A percentile compares a stretch with the other conserved stretches of the same genome.
These are phyloP conservation scores for Kluyveromyces aestuarii DNA, from an alignment of 805 yeast species.

Conservation along the genomic window DNA sequence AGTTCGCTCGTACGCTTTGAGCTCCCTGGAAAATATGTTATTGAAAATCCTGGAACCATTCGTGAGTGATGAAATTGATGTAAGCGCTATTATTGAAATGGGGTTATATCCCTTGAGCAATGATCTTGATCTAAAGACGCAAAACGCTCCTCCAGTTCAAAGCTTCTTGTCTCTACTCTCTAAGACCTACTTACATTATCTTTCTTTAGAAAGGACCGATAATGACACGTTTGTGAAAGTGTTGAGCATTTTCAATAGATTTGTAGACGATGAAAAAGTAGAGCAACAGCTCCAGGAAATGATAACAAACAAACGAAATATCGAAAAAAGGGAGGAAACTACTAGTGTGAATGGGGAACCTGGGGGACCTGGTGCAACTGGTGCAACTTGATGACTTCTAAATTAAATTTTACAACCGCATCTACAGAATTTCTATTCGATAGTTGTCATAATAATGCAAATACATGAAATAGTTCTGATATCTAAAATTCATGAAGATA, in stretches of 20 bases:
- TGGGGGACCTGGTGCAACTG: no score
- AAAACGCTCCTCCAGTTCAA: slow-evolving; percentile 40
- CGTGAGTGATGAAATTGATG: slow-evolving; percentile 32
- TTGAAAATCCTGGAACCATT: slow-evolving; percentile 29
- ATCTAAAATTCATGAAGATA: neutral
- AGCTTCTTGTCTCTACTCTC: slow-evolving; percentile 62
- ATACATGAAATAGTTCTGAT: neutral
- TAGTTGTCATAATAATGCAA: neutral
- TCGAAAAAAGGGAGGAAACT: slow-evolving; percentile 14
- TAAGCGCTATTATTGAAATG: slow-evolving; percentile 53
- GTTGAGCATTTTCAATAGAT: slow-evolving; percentile 31
- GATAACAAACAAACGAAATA: slow-evolving; percentile 29
- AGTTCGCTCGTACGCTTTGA: slow-evolving; percentile 57
- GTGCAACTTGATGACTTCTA: neutral
- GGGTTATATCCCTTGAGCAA: slow-evolving; percentile 68
- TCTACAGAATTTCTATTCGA: neutral
- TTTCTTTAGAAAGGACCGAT: slow-evolving; percentile 28
- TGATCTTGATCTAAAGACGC: slow-evolving; percentile 57
- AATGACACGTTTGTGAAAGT: slow-evolving; percentile 32
- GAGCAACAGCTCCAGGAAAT: slow-evolving; percentile 32
- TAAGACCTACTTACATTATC: slow-evolving; percentile 48
- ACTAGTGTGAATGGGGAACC: neutral
- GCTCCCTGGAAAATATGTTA: slow-evolving; percentile 44
- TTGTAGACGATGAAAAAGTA: slow-evolving; percentile 31
- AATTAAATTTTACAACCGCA: neutral